Conservation (phyloP, 2,329 filamentous ascomycete genomes). For the Apiospora saccharicola region DNA sequence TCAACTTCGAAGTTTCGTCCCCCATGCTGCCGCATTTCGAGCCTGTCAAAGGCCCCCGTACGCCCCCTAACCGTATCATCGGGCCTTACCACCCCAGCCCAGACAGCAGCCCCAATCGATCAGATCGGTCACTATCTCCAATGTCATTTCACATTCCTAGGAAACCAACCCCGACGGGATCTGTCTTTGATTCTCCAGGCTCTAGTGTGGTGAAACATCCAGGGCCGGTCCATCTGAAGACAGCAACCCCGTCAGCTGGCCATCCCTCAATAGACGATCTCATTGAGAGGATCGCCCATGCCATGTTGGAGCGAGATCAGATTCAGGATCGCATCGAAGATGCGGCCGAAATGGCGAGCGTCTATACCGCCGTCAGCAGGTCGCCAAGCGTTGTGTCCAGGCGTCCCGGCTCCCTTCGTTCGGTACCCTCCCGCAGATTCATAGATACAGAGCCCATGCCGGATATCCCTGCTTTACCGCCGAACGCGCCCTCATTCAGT, state of each 20-base stretch:
- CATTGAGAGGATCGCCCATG: slow-evolving; percentile 62
- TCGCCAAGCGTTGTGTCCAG: slow-evolving; percentile 58
- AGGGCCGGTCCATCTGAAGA: slow-evolving; percentile 53
- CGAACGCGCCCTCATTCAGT: slow-evolving; percentile 64
- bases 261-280: slow-evolving; percentile 56
- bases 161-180: slow-evolving; percentile 47
- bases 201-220: slow-evolving; percentile 50
- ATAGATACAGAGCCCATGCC: slow-evolving; percentile 60
- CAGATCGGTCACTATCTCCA: slow-evolving; percentile 32
- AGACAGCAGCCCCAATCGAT: slow-evolving; percentile 42
- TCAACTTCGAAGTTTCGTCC: slow-evolving; percentile 64
- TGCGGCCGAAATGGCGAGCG: slow-evolving; percentile 66
- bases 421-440: slow-evolving; percentile 24
- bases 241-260: slow-evolving; percentile 44
- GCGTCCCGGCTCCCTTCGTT: slow-evolving; percentile 1
- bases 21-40: slow-evolving; percentile 63
- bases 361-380: slow-evolving; percentile 58
- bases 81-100: slow-evolving; percentile 36
- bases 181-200: slow-evolving; percentile 41
- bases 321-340: slow-evolving; percentile 67
- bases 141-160: slow-evolving; percentile 63
- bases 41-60: slow-evolving; percentile 35
- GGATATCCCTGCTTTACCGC: slow-evolving; percentile 63
- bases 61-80: slow-evolving; percentile 15
- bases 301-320: slow-evolving; percentile 65